Evolutionary conservation across 768 basidiomycete genomes (phyloP), one percentile per base, ranked within the genome.

Genomic region (Cystofilobasidium capitatum): DNA sequence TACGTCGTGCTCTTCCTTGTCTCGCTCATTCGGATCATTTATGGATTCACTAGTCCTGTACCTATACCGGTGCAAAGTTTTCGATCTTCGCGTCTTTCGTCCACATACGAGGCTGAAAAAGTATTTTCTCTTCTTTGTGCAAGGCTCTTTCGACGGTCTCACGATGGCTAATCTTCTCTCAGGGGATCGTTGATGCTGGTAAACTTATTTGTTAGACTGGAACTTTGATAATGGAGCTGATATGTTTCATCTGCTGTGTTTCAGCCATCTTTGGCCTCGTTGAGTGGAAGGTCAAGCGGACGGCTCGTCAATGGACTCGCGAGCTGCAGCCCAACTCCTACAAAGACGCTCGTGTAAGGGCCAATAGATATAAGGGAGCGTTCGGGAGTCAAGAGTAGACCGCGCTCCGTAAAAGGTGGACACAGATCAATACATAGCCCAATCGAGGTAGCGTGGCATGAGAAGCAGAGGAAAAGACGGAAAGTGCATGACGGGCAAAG

Each of bases 1-100:
- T 78, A 78, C 68, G 66, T 76, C 39, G 49, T 75, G 16, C 69
- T 78, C 36, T 78, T 78, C 63, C 76, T 76, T 0, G 75, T 78
- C 16, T 78, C 77, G 0, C 62, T 78, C 22, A 71, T 78, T n/a
- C 72, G 77, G 2, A 65, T 78, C 54, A 76, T 78, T 58, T 78
- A 72, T 71, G 69, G 72, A 71, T 74, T 57, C 35, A 42, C n/a
- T n/a, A n/a, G 37, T 33, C 16, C 37, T 2, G 36, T 40, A 14
- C 35, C 64, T 1, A 36, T 39, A 7, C 54, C 71, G 57, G 54
- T 39, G 58, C 40, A 2, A 14, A 16, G 4, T 24, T n/a, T 17
- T 40, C 7, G 36, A 5, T n/a, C 13, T 4, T 16, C n/a, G 26
- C 3, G 16, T 24, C 37, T 17, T 12, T n/a, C n/a, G n/a, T n/a